phyloP scores from a whole-genome alignment of 768 basidiomycete species.

The Coprinellus micaceus region DNA sequence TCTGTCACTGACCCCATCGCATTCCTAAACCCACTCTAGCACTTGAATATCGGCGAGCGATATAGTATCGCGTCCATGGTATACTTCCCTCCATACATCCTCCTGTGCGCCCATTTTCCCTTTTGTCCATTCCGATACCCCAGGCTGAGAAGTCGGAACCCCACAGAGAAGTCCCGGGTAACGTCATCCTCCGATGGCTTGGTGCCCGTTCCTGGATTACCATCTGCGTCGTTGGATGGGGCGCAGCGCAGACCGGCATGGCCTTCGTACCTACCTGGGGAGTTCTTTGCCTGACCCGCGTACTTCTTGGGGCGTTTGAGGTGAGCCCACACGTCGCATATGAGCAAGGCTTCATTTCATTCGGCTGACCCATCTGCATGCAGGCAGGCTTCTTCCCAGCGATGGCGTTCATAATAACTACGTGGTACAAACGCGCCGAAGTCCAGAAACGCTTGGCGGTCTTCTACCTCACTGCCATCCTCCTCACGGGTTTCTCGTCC shows the following conservation, averaged over 20 bases:
- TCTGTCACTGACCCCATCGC: background rate
- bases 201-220: conserved; percentile 27
- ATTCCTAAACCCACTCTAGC: conserved; percentile 3
- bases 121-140: too few species aligned
- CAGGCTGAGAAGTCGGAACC: background rate
- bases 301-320: conserved; percentile 28
- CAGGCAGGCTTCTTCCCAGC: conserved; percentile 15
- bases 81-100: conserved; percentile 26
- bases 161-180: conserved; percentile 21
- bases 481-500: background rate
- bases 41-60: conserved; percentile 20
- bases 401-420: conserved; percentile 13
- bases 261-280: conserved; percentile 28
- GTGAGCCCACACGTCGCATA: too few species aligned
- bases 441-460: conserved; percentile 38
- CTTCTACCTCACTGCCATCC: background rate
- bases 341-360: background rate
- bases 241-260: conserved; percentile 29
- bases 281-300: conserved; percentile 19
- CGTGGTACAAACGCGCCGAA: conserved; percentile 40
- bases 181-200: conserved; percentile 23
- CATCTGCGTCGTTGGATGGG: conserved; percentile 29
- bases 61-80: conserved; percentile 24
- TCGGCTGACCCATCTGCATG: background rate
- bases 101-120: conserved; percentile 15